Percentiles rank a stretch among this genome's conserved stretches.
Conservation (phyloP, 192 early-diverging fungal species). For the Podila epicladia region DNA sequence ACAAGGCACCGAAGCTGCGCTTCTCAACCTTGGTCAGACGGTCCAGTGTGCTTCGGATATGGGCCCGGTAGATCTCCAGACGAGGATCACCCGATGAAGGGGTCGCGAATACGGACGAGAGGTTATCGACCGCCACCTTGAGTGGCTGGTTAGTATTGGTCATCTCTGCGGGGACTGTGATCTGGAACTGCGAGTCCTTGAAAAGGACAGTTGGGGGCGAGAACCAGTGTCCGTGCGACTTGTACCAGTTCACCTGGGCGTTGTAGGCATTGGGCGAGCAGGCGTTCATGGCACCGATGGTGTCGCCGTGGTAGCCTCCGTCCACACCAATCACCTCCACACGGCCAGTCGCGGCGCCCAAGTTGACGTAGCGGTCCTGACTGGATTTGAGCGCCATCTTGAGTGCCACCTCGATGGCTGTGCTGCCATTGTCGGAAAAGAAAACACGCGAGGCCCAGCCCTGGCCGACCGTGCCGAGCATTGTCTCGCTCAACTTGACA, state of each 20-base stretch:
- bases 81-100: slow-evolving; percentile 36
- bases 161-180: slow-evolving; percentile 54
- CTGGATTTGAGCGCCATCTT: slow-evolving; percentile 78
- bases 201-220: slow-evolving; percentile 67
- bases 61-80: slow-evolving; percentile 48
- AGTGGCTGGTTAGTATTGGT: slow-evolving; percentile 12
- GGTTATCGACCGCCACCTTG: slow-evolving; percentile 25
- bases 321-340: slow-evolving; percentile 73
- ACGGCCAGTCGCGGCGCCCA: slow-evolving; percentile 31
- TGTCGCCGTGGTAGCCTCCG: slow-evolving; percentile 90
- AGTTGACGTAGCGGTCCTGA: slow-evolving; percentile 52
- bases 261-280: slow-evolving; percentile 80
- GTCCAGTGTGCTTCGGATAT: slow-evolving; percentile 53
- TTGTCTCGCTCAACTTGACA: slow-evolving; percentile 63
- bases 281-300: slow-evolving; percentile 86
- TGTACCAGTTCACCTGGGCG: slow-evolving; percentile 74
- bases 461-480: slow-evolving; percentile 62
- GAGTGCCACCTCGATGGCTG: slow-evolving; percentile 82
- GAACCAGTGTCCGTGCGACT: slow-evolving; percentile 75
- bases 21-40: slow-evolving; percentile 50
- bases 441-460: slow-evolving; percentile 78
- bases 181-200: slow-evolving; percentile 54
- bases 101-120: slow-evolving; percentile 22
- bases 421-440: slow-evolving; percentile 85
- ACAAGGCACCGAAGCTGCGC: slow-evolving; percentile 63